phyloP scores from a whole-genome alignment of 1,284 basidiomycete species.

The Malassezia slooffiae region DNA sequence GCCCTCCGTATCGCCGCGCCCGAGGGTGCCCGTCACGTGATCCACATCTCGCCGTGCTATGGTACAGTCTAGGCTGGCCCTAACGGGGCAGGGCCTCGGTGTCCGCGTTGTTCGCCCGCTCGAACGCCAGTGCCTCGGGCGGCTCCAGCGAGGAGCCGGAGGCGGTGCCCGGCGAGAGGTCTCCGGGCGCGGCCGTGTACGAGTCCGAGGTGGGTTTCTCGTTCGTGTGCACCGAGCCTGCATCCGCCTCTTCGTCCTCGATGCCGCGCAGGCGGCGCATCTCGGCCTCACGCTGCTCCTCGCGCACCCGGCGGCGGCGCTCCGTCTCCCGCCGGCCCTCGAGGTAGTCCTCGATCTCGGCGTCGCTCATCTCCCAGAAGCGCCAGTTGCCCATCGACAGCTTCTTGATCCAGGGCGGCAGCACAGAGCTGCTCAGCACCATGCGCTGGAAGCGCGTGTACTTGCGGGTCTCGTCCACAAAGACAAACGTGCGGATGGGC shows the following conservation, averaged over 20 bases:
- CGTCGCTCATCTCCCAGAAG: constrained; percentile 41
- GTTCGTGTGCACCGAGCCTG: neutral
- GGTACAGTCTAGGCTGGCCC: too few relatives aligned
- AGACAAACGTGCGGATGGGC: constrained; percentile 13
- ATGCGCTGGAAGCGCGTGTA: constrained; percentile 16
- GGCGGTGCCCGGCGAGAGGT: too few relatives aligned
- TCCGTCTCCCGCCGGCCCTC: constrained; percentile 35
- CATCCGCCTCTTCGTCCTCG: constrained; percentile 1
- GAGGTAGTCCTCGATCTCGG: constrained; percentile 36
- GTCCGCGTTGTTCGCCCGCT: too few relatives aligned
- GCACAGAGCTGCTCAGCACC: constrained; percentile 12
- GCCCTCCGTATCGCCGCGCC: too few relatives aligned
- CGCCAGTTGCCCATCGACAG: constrained; percentile 26
- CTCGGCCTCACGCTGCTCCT: constrained; percentile 24
- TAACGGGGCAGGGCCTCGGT: too few relatives aligned
- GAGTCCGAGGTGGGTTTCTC: constrained; percentile 1
- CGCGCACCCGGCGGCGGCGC: constrained; percentile 20
- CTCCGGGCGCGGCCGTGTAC: too few relatives aligned
- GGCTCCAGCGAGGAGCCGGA: too few relatives aligned
- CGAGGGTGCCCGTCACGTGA: too few relatives aligned
- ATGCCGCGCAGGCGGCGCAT: neutral
- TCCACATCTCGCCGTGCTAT: too few relatives aligned
- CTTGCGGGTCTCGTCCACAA: constrained; percentile 16
- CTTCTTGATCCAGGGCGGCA: constrained; percentile 43
- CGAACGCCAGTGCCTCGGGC: too few relatives aligned